Percentiles rank a stretch among this genome's conserved stretches.
These are phyloP conservation scores for Triglochin maritima DNA, from an alignment of 106 monocot species.

Conservation along the genomic window DNA sequence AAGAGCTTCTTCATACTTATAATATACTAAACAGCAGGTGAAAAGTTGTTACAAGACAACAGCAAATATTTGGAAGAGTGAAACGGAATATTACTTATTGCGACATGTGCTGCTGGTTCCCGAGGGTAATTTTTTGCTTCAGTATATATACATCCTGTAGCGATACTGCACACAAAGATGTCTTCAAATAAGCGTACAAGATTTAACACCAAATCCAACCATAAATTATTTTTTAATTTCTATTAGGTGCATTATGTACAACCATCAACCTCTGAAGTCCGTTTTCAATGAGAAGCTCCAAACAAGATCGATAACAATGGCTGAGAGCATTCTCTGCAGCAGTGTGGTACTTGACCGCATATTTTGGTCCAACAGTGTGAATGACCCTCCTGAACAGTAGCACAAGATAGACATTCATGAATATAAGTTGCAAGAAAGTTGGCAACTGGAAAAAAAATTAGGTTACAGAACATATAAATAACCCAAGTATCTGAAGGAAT, in stretches of 20 bases:
- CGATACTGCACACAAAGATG: slow-evolving; percentile 49
- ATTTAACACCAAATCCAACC: not conserved
- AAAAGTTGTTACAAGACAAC: no score
- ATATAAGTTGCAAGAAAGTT: not conserved
- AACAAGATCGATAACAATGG: slow-evolving; percentile 91
- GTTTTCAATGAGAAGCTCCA: slow-evolving; percentile 94
- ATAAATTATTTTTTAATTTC: not conserved
- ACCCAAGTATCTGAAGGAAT: not conserved
- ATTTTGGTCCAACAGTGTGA: slow-evolving; percentile 98
- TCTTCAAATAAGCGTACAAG: not conserved
- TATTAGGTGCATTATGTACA: not conserved
- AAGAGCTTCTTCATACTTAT: no score
- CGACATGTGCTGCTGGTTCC: slow-evolving; percentile 98
- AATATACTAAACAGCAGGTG: no score
- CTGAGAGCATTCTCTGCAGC: slow-evolving; percentile 99
- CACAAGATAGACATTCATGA: not conserved
- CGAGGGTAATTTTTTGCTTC: slow-evolving; percentile 94
- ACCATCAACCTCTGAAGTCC: slow-evolving; percentile 74
- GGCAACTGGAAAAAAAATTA: not conserved
- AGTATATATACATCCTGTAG: slow-evolving; percentile 95
- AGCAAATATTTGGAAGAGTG: no score
- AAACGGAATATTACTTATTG: slow-evolving; percentile 64
- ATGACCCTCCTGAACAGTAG: slow-evolving; percentile 65
- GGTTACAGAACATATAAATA: not conserved
- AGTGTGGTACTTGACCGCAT: slow-evolving; percentile 98